phyloP scores from a whole-genome alignment of 2,329 filamentous ascomycete genomes.

The Emmonsia crescens region DNA sequence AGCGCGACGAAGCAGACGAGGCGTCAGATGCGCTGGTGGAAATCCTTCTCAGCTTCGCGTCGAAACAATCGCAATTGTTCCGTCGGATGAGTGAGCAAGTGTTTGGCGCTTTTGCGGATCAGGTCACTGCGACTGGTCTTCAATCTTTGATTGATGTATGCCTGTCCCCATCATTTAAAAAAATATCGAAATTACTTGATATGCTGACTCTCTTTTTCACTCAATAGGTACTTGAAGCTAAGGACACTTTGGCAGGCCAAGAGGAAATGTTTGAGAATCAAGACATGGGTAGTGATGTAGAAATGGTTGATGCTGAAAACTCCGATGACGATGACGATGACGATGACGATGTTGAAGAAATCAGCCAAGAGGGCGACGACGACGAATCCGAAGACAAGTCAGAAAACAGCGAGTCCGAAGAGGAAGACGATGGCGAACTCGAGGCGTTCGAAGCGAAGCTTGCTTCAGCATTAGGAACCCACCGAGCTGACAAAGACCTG shows the following conservation, averaged over 20 bases:
- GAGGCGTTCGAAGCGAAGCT: conserved; percentile 44
- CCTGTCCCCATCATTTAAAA: neutral
- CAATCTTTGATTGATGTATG: conserved; percentile 45
- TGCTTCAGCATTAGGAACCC: conserved; percentile 65
- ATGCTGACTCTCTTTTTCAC: conserved; percentile 29
- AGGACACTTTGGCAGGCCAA: conserved; percentile 74
- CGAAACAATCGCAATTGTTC: conserved; percentile 73
- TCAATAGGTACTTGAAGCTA: conserved; percentile 59
- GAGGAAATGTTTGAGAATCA: conserved; percentile 72
- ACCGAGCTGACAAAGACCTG: conserved; percentile 45
- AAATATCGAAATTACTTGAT: neutral
- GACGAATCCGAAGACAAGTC: conserved; percentile 30
- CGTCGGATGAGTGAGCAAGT: conserved; percentile 79
- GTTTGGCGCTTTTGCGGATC: conserved; percentile 68
- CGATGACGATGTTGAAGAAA: conserved; percentile 13
- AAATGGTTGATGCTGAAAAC: conserved; percentile 23
- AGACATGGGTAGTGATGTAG: conserved; percentile 31
- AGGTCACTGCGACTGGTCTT: conserved; percentile 63
- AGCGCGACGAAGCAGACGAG: conserved; percentile 40
- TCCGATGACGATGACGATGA: conserved; percentile 8
- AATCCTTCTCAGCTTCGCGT: conserved; percentile 79
- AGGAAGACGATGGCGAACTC: conserved; percentile 15
- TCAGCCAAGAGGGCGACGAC: conserved; percentile 51
- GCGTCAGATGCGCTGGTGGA: conserved; percentile 68
- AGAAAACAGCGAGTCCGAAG: conserved; percentile 13